Percentiles rank a stretch among this genome's conserved stretches.
These are phyloP conservation scores for Globisporangium cederbergense DNA, from an alignment of 352 stramenopile genomes.

Conservation along the genomic window DNA sequence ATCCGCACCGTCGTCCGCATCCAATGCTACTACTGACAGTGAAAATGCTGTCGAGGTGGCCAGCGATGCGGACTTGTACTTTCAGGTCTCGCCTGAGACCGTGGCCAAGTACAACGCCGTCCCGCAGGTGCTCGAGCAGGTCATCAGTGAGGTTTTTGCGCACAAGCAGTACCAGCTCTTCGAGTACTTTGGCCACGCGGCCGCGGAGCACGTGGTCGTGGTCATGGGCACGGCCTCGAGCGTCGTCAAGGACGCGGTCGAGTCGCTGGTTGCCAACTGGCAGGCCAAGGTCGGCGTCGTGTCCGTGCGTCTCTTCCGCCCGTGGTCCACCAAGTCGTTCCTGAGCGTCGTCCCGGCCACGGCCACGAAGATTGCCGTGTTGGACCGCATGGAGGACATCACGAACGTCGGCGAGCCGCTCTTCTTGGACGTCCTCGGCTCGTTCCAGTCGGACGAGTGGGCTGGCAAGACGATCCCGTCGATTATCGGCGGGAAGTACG, in stretches of 20 bases:
- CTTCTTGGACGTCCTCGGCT: slow-evolving; percentile 91
- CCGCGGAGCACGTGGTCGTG: slow-evolving; percentile 86
- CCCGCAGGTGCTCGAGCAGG: slow-evolving; percentile 64
- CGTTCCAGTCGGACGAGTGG: slow-evolving; percentile 82
- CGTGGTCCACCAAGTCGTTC: slow-evolving; percentile 82
- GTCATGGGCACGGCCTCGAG: slow-evolving; percentile 89
- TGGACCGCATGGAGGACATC: slow-evolving; percentile 89
- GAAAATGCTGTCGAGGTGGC: slow-evolving; percentile 43
- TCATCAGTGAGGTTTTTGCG: slow-evolving; percentile 75
- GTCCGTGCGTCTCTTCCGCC: slow-evolving; percentile 89
- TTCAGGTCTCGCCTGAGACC: slow-evolving; percentile 86
- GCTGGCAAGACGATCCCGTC: slow-evolving; percentile 44
- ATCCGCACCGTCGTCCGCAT: background rate
- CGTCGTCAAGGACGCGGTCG: slow-evolving; percentile 86
- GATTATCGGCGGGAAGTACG: slow-evolving; percentile 83
- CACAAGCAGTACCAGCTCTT: slow-evolving; percentile 89
- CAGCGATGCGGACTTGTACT: slow-evolving; percentile 88
- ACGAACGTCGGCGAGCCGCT: slow-evolving; percentile 87
- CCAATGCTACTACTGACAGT: background rate
- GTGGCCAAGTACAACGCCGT: slow-evolving; percentile 81
- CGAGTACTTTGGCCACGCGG: slow-evolving; percentile 86
- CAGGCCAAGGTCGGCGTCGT: slow-evolving; percentile 84
- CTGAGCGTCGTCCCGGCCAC: slow-evolving; percentile 68
- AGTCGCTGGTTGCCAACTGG: slow-evolving; percentile 84
- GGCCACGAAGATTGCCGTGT: slow-evolving; percentile 82